Percentiles rank a stretch among this genome's conserved stretches.
Conservation (phyloP, 2,329 filamentous ascomycete genomes). For the Seiridium cupressi region DNA sequence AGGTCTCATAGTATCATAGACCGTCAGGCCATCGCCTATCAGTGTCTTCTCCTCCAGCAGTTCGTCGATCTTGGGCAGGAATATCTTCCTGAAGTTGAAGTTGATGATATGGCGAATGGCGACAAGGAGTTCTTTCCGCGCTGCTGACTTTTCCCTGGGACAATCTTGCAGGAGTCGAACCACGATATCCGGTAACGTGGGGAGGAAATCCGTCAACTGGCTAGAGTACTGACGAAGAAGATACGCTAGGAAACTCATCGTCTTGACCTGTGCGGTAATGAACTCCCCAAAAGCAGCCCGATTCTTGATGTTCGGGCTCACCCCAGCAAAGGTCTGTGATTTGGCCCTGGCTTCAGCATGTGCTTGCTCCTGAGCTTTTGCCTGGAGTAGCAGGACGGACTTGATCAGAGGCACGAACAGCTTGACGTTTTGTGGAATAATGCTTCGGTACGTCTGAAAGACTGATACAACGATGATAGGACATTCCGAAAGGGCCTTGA, state of each 20-base stretch:
- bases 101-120: slow-evolving; percentile 98
- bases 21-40: slow-evolving; percentile 92
- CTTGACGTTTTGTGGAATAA: slow-evolving; percentile 82
- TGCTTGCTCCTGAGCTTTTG: slow-evolving; percentile 88
- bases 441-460: slow-evolving; percentile 85
- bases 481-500: slow-evolving; percentile 96
- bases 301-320: slow-evolving; percentile 92
- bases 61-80: slow-evolving; percentile 91
- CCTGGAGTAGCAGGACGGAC: slow-evolving; percentile 81
- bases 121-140: slow-evolving; percentile 91
- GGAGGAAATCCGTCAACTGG: slow-evolving; percentile 84
- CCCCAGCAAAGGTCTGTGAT: slow-evolving; percentile 84
- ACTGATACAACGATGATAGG: slow-evolving; percentile 98
- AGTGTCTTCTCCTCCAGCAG: slow-evolving; percentile 90
- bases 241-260: slow-evolving; percentile 97
- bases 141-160: slow-evolving; percentile 87
- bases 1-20: slow-evolving; percentile 94
- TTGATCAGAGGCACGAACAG: slow-evolving; percentile 94
- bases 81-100: slow-evolving; percentile 96
- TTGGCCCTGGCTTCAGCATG: slow-evolving; percentile 80
- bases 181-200: slow-evolving; percentile 81
- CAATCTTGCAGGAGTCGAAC: slow-evolving; percentile 91
- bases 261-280: slow-evolving; percentile 97
- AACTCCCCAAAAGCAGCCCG: slow-evolving; percentile 94
- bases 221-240: slow-evolving; percentile 83